Base-by-base conservation (phyloP, 1,139 yeast genomes). In the Candida anutae region DNA sequence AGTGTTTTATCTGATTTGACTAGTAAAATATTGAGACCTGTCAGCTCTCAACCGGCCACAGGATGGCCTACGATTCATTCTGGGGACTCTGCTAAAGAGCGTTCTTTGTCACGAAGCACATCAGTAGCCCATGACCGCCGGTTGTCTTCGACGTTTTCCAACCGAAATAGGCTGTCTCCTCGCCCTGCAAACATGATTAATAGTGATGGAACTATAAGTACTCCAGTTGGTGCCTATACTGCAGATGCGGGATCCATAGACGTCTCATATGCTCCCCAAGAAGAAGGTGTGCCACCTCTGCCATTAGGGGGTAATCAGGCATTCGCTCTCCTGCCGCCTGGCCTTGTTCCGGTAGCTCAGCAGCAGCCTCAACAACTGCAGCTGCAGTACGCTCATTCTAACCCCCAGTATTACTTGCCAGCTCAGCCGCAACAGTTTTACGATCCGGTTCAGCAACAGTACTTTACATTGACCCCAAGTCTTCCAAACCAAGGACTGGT, bases 371-470 rank as follows among this genome's bases (percentile, higher is more conserved):
- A 28, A 13, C 27, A 30, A 15, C 31, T 27, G 10, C 26, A 24
- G 9, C 39, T 33, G 13, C 43, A 37, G 20, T 40, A 26, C 23
- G 25, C 38, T 11, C 43, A 35, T 22, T 24, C 27, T 9, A 38
- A 30, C 24, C 35, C 32, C 24, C 44, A 41, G 20, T 38, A 39
- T 23, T 41, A 39, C 25, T 28, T 41, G 6, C 40, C 42, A 8
- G 28, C 40, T 4, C 40, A 39, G 25, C 53, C 55, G 4, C 69
- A 62, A 34, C 69, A 62, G 35, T 61, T 59, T 36, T 64, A 62
- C 39, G 70, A 65, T 36, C 70, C 69, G 2, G 61, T 61, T 10
- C 67, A 59, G 43, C 70, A 64, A 40, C 69, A 64, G 33, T 64
- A 57, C 35, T 64, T 53, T 35, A 64, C 66, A 8, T 50, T 63